These are phyloP conservation scores for Tillandsia leiboldiana DNA, from an alignment of 176 grass and related monocot species.

Conservation along the genomic window DNA sequence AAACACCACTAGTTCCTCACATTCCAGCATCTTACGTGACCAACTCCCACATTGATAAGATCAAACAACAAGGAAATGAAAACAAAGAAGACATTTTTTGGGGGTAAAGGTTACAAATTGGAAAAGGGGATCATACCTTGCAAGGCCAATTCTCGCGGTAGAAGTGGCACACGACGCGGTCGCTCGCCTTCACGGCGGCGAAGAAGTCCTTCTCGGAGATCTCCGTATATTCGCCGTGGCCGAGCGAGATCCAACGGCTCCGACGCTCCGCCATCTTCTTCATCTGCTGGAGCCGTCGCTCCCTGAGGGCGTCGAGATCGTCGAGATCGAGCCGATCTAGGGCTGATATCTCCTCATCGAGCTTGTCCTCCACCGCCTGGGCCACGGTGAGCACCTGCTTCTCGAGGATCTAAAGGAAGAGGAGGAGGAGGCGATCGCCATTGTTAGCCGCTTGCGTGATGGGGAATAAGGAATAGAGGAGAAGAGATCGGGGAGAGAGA, in stretches of 20 bases:
- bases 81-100: neutral
- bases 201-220: conserved; percentile 98
- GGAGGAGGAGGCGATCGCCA: neutral
- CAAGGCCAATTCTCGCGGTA: conserved; percentile 95
- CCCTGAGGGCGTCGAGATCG: conserved; percentile 71
- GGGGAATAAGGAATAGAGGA: neutral
- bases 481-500: neutral
- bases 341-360: conserved; percentile 70
- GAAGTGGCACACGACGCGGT: conserved; percentile 89
- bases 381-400: conserved; percentile 65
- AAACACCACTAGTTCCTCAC: neutral
- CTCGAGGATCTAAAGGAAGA: conserved; percentile 54
- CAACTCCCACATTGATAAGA: neutral
- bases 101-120: neutral
- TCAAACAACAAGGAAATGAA: neutral
- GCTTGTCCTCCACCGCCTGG: conserved; percentile 84
- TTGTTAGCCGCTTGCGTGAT: neutral
- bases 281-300: conserved; percentile 87
- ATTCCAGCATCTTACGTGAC: neutral
- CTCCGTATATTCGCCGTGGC: conserved; percentile 76
- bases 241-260: conserved; percentile 64
- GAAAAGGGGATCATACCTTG: conserved; percentile 39
- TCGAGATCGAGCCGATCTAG: conserved; percentile 68
- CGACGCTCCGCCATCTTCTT: conserved; percentile 78
- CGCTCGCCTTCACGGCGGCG: conserved; percentile 68